These are phyloP conservation scores for Aspergillus candidus DNA, from an alignment of 2,329 filamentous ascomycete species.

Conservation along the genomic window DNA sequence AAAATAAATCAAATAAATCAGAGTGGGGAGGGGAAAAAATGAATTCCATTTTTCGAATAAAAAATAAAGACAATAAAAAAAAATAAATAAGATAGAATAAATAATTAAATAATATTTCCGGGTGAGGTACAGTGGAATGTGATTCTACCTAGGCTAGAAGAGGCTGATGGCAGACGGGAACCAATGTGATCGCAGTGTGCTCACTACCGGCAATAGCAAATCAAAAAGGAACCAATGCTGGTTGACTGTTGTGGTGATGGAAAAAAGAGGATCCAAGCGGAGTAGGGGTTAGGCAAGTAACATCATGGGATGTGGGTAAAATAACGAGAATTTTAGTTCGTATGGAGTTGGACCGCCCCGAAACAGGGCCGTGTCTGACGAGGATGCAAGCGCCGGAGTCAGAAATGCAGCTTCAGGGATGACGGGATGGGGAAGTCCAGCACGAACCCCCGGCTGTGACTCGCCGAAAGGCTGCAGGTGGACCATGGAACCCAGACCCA, in stretches of 20 bases:
- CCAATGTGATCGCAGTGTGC: too few relatives aligned
- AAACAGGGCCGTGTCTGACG: constrained; percentile 19
- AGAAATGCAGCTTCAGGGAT: constrained; percentile 17
- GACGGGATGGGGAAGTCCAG: constrained; percentile 11
- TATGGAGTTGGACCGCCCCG: constrained; percentile 14
- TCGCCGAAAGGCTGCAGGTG: constrained; percentile 23
- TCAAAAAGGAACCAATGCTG: too few relatives aligned
- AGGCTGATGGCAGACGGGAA: background rate
- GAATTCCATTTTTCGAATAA: background rate
- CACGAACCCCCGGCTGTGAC: constrained; percentile 26
- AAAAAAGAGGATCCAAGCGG: background rate
- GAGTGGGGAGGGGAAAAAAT: background rate
- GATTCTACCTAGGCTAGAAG: background rate
- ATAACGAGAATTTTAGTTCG: constrained; percentile 5
- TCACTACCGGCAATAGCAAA: too few relatives aligned
- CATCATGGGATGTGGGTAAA: constrained; percentile 1
- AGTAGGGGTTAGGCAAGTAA: background rate
- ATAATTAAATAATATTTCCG: background rate
- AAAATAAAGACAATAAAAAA: background rate
- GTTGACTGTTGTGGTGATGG: background rate
- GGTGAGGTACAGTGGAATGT: background rate
- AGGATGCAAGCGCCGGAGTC: constrained; percentile 20
- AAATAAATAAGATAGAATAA: background rate
- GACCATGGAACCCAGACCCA: constrained; percentile 18
- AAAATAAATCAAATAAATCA: background rate